Base-by-base conservation (phyloP, 305 asterid species). In the Fraxinus latifolia region DNA sequence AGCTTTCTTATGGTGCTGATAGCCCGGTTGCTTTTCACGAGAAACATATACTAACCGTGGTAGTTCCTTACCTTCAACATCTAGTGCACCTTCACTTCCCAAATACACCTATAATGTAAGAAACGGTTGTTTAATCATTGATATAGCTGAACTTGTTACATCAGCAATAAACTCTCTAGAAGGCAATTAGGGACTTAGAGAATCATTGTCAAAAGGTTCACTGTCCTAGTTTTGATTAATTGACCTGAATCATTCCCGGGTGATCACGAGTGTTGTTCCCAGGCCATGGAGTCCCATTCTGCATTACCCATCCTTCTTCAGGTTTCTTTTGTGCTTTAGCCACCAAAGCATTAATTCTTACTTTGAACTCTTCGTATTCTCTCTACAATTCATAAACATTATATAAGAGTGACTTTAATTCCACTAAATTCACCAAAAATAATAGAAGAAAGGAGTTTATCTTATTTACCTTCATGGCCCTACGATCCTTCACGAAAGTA, bases 271-370 rank as follows among this genome's bases (percentile, higher is more conserved):
- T 91, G 84, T 89, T 91, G 86, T 93, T 93, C 73, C 97, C 97
- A 0, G 97, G 97, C 97, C 97, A 93, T 5, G 94, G 96, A 39
- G 94, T 90, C 9, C 97, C 97, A 73, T 93, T 96, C 83, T 93
- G 96, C 96, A 93, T 93, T 77, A 92, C 91, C 97, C 97, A 93
- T 34, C 96, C 97, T 81, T 92, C 97, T 87, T 93, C 95, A 15
- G 96, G 97, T 86, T 93, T 93, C 88, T 93, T 93, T 88, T 79
- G 95, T 80, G 97, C 97, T 84, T 92, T 92, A 29, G 97, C 94
- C 58, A 93, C 97, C 78, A 93, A 80, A 23, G 93, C 93, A 75
- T 93, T 93, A 37, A 93, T 86, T 80, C 93, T 89, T 67, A 92
- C 95, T 85, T 93, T 93, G 86, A 90, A 93, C 86, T 93, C 96